These are phyloP conservation scores for Claviceps sp. DNA, from an alignment of 2,329 filamentous ascomycete genomes.

Conservation along the genomic window DNA sequence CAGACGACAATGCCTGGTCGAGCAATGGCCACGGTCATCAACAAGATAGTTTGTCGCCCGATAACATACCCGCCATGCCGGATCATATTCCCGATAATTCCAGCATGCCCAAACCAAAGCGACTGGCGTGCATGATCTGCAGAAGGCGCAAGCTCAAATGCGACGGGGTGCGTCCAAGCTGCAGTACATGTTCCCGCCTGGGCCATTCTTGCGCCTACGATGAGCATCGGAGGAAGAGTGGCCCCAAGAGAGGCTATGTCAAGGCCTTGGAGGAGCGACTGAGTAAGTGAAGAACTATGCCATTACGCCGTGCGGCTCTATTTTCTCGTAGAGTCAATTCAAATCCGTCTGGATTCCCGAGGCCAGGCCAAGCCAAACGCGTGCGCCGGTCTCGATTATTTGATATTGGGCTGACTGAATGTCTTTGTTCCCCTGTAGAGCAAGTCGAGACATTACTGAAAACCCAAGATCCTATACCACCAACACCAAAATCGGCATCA, in stretches of 20 bases:
- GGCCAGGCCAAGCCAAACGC: no score
- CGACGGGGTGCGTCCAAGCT: slow-evolving; percentile 72
- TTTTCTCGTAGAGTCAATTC: not conserved
- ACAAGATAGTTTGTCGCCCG: slow-evolving; percentile 19
- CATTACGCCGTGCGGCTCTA: not conserved
- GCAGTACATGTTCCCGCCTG: slow-evolving; percentile 76
- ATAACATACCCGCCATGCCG: slow-evolving; percentile 21
- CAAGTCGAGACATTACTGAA: slow-evolving; percentile 89
- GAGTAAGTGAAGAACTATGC: slow-evolving; percentile 41
- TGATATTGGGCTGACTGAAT: no score
- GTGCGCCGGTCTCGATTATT: no score
- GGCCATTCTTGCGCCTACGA: slow-evolving; percentile 83
- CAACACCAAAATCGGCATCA: slow-evolving; percentile 13
- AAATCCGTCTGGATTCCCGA: no score
- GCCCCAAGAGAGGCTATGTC: slow-evolving; percentile 86
- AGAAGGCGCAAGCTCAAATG: slow-evolving; percentile 85
- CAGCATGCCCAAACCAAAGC: slow-evolving; percentile 66
- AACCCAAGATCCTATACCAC: slow-evolving; percentile 41
- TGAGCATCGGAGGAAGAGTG: slow-evolving; percentile 85
- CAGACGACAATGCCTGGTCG: slow-evolving; percentile 22
- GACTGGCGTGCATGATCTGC: slow-evolving; percentile 89
- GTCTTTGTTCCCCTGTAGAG: slow-evolving; percentile 35
- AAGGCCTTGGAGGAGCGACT: slow-evolving; percentile 86
- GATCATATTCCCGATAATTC: slow-evolving; percentile 35
- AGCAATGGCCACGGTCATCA: slow-evolving; percentile 19